Conservation (phyloP, 371 early-diverging fungal genomes). For the Phascolomyces articulosus region DNA sequence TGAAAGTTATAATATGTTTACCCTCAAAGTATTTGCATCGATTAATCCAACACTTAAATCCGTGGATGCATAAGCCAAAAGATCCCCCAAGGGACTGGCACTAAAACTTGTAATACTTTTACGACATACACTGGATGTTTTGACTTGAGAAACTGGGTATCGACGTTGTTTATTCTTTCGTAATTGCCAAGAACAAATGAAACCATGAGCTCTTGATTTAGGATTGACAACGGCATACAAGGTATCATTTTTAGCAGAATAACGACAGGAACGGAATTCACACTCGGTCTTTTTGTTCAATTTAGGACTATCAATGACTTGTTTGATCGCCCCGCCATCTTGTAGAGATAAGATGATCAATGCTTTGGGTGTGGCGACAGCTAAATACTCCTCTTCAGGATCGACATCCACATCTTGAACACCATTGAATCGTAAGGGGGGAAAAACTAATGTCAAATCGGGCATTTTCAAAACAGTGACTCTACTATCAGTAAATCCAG, state of each 20-base stretch:
- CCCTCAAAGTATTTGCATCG: conserved; percentile 57
- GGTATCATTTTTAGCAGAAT: conserved; percentile 15
- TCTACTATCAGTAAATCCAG: conserved; percentile 65
- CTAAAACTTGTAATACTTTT: conserved; percentile 37
- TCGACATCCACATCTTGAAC: conserved; percentile 66
- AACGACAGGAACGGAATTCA: conserved; percentile 55
- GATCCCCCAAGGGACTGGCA: conserved; percentile 47
- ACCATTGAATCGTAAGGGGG: conserved; percentile 56
- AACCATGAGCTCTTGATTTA: conserved; percentile 26
- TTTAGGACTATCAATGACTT: conserved; percentile 65
- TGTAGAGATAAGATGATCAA: conserved; percentile 52
- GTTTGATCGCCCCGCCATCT: conserved; percentile 53
- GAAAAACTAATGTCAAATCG: conserved; percentile 46
- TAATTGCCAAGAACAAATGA: conserved; percentile 40
- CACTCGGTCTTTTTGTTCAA: conserved; percentile 49
- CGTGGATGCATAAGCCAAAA: conserved; percentile 65
- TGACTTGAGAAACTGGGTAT: conserved; percentile 28
- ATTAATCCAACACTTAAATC: conserved; percentile 59
- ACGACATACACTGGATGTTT: conserved; percentile 36
- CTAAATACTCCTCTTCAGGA: conserved; percentile 28
- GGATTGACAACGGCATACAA: conserved; percentile 47
- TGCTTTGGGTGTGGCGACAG: conserved; percentile 40
- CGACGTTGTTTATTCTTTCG: conserved; percentile 7
- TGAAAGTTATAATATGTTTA: too few species aligned
- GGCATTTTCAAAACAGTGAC: conserved; percentile 60